Percentiles rank a stretch among this genome's conserved stretches.
phyloP scores from a whole-genome alignment of 2,329 filamentous ascomycete species.

The Aureobasidium sp. region DNA sequence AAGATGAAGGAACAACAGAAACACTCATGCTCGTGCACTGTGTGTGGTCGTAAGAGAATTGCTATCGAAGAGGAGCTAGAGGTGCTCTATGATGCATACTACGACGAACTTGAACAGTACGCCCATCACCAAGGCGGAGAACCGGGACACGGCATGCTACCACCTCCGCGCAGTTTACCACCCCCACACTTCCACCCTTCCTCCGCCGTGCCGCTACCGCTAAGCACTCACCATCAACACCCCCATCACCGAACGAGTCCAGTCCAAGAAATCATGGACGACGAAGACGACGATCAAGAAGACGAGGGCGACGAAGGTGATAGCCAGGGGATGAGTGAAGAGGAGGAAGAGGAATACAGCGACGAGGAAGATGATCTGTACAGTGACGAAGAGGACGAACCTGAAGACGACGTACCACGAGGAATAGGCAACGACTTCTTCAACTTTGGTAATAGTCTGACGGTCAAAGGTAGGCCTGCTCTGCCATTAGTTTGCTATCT shows the following conservation, averaged over 20 bases:
- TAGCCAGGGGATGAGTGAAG: constrained; percentile 36
- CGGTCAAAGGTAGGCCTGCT: constrained; percentile 64
- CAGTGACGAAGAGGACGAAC: constrained; percentile 54
- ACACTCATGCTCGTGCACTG: constrained; percentile 95
- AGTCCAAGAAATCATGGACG: constrained; percentile 59
- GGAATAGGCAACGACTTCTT: constrained; percentile 69
- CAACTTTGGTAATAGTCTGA: constrained; percentile 94
- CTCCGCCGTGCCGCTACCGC: constrained; percentile 45
- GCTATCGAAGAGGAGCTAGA: constrained; percentile 98
- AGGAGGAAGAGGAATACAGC: constrained; percentile 49
- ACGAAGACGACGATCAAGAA: constrained; percentile 47
- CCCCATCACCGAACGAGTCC: constrained; percentile 62
- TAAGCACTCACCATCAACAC: constrained; percentile 50
- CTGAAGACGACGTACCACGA: constrained; percentile 42
- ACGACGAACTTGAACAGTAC: constrained; percentile 95
- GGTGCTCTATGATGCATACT: constrained; percentile 96
- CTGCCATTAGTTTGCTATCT: constrained; percentile 10
- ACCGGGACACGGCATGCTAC: constrained; percentile 60
- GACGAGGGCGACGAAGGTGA: constrained; percentile 45
- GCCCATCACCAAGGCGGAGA: constrained; percentile 66
- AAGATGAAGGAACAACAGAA: constrained; percentile 99
- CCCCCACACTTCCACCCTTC: constrained; percentile 30
- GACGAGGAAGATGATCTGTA: constrained; percentile 57
- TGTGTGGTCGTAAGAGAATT: constrained; percentile 90
- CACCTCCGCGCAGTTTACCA: constrained; percentile 45